Base-by-base conservation (phyloP, 2,329 filamentous ascomycete genomes). In the Sordariomycetes sp. region DNA sequence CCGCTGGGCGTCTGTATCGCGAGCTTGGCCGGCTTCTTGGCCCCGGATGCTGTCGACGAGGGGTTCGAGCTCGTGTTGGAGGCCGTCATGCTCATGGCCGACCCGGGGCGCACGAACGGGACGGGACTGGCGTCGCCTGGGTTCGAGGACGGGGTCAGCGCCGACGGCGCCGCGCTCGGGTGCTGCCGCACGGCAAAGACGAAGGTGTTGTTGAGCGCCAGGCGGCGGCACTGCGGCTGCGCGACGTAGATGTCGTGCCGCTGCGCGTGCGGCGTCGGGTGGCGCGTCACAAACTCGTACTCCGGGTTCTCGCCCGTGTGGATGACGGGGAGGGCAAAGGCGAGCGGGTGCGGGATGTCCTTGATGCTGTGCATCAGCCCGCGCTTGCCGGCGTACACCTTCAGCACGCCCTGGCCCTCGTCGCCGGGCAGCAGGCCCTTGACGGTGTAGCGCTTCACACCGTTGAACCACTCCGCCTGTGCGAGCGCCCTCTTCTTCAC, bases 351-450 rank as follows among this genome's bases (percentile, higher is more conserved):
- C 8, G 94, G 92, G 58, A 97, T 97, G 69, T 97, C 90, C 70
- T 94, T 94, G 76, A 94, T 93, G 62, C 89, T 95, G 73, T 97
- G 94, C 92, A 97, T 97, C 58, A 99, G 79, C 0, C 95, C 95
- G 62, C 92, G 85, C 71, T 92, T 94, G 60, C 95, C 94, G 14
- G 92, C 93, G 70, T 97, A 99, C 40, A 99, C 78, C 70, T 95
- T 97, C 59, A 99, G 76, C 14, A 88, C 82, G 50, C 90, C 94
- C 50, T 89, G 87, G 14, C 92, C 92, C 72, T 97, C 93, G 64
- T 97, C 93, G 28, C 90, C 89, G 1, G 95, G 93, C 0, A 99
- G 77, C 18, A 97, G 75, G 1, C 90, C 94, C 72, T 99, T 99
- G 67, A 99, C 79, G 0, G 91, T 96, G 70, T 96, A 97, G 34